These are phyloP conservation scores for Hypoxylon sp. DNA, from an alignment of 2,329 filamentous ascomycete genomes.

Conservation along the genomic window DNA sequence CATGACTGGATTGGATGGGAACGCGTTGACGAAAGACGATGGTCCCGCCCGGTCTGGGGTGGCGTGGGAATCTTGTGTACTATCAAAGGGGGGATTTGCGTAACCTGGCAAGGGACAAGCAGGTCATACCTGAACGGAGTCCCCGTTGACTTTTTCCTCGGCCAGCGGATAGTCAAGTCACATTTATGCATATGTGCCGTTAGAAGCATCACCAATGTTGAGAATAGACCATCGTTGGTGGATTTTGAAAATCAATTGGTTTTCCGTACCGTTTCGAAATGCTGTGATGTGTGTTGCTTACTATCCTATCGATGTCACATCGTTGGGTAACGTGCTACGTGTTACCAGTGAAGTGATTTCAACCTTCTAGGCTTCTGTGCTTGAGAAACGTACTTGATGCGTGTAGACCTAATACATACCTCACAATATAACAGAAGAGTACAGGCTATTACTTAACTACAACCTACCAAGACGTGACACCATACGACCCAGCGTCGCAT, in stretches of 20 bases:
- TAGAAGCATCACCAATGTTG: slow-evolving; percentile 28
- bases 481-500: slow-evolving; percentile 1
- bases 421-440: not conserved
- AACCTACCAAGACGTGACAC: slow-evolving; percentile 3
- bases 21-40: slow-evolving; percentile 42
- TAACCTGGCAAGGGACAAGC: slow-evolving; percentile 24
- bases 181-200: slow-evolving; percentile 28
- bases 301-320: slow-evolving; percentile 12
- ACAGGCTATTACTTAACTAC: slow-evolving; percentile 6
- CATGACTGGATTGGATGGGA: slow-evolving; percentile 48
- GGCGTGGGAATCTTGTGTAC: slow-evolving; percentile 37
- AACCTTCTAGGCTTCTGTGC: slow-evolving; percentile 9
- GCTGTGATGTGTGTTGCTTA: slow-evolving; percentile 14
- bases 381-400: not conserved
- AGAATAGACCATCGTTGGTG: slow-evolving; percentile 39
- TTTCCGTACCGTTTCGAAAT: not conserved
- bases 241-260: slow-evolving; percentile 16
- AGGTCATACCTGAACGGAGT: slow-evolving; percentile 11
- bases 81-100: slow-evolving; percentile 30
- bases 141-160: slow-evolving; percentile 15
- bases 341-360: slow-evolving; percentile 13
- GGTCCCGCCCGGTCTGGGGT: slow-evolving; percentile 26
- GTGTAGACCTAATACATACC: not conserved
- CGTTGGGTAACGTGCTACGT: slow-evolving; percentile 13
- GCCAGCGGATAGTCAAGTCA: slow-evolving; percentile 15